Percentiles rank a stretch among this genome's conserved stretches.
These are phyloP conservation scores for Clonostachys sp. DNA, from an alignment of 2,329 filamentous ascomycete species.

Conservation along the genomic window DNA sequence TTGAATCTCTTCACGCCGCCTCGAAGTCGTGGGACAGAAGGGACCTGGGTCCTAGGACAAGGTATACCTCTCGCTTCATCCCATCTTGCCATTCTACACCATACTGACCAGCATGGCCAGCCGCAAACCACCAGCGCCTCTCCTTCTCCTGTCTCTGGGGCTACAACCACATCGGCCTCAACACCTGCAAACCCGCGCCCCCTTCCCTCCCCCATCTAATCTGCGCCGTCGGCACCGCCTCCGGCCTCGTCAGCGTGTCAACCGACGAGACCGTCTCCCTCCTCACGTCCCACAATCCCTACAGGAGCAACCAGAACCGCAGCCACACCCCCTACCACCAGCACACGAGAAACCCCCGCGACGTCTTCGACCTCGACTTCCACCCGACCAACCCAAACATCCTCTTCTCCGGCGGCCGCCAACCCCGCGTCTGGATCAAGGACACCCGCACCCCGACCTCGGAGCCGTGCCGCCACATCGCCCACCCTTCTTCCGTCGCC, in stretches of 20 bases:
- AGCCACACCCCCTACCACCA: slow-evolving; percentile 7
- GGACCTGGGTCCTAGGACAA: slow-evolving; percentile 30
- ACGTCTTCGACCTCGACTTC: slow-evolving; percentile 47
- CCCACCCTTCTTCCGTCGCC: slow-evolving; percentile 30
- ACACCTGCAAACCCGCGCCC: slow-evolving; percentile 32
- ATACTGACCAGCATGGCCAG: slow-evolving; percentile 10
- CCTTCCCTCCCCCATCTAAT: slow-evolving; percentile 29
- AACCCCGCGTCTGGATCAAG: slow-evolving; percentile 35
- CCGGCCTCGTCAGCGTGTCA: slow-evolving; percentile 35
- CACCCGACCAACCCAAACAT: slow-evolving; percentile 34
- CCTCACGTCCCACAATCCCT: slow-evolving; percentile 18
- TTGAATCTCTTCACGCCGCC: slow-evolving; percentile 31
- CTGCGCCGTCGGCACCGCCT: slow-evolving; percentile 42
- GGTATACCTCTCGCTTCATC: slow-evolving; percentile 11
- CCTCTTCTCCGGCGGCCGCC: slow-evolving; percentile 45
- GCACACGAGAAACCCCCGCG: slow-evolving; percentile 9
- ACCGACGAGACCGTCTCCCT: slow-evolving; percentile 22
- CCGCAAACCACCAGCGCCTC: slow-evolving; percentile 22
- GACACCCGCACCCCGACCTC: slow-evolving; percentile 33
- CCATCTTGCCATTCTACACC: background rate
- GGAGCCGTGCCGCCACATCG: slow-evolving; percentile 12
- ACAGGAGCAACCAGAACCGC: background rate
- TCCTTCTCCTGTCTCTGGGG: slow-evolving; percentile 15
- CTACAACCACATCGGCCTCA: slow-evolving; percentile 22
- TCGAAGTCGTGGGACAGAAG: slow-evolving; percentile 15